Evolutionary conservation across 164 flowering plant genomes (phyloP).

Genomic region (Saururus chinensis): DNA sequence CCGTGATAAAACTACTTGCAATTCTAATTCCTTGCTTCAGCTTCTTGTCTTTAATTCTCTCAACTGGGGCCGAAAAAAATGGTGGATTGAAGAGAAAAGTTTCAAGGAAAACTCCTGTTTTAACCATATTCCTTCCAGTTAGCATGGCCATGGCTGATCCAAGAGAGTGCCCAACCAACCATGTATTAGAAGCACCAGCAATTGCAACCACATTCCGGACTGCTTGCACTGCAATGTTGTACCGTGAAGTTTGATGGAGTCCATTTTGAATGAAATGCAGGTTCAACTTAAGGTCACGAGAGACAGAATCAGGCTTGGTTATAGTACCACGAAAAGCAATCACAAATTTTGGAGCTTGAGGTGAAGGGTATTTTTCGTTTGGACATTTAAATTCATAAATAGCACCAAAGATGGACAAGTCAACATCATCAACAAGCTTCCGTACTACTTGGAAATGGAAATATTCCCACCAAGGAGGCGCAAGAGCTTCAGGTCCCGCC

Average conservation of each 20-base stretch:
- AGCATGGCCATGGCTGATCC: slow-evolving; percentile 85
- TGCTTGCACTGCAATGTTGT: slow-evolving; percentile 55
- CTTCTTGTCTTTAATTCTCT: slow-evolving; percentile 49
- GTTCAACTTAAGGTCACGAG: slow-evolving; percentile 56
- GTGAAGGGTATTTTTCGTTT: not conserved
- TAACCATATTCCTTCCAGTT: slow-evolving; percentile 79
- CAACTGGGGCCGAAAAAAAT: slow-evolving; percentile 62
- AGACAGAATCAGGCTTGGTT: slow-evolving; percentile 42
- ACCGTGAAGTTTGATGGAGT: slow-evolving; percentile 62
- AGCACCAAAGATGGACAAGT: slow-evolving; percentile 70
- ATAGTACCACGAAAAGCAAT: slow-evolving; percentile 86
- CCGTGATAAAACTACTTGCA: slow-evolving; percentile 55
- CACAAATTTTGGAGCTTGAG: slow-evolving; percentile 37
- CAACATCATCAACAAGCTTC: slow-evolving; percentile 56
- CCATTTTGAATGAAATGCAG: slow-evolving; percentile 42
- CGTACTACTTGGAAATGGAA: slow-evolving; percentile 42
- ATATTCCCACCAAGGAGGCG: slow-evolving; percentile 89
- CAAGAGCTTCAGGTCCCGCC: slow-evolving; percentile 48
- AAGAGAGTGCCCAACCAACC: slow-evolving; percentile 90
- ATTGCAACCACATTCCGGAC: slow-evolving; percentile 46
- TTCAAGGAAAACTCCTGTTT: slow-evolving; percentile 41
- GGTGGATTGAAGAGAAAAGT: slow-evolving; percentile 88
- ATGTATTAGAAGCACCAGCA: slow-evolving; percentile 33
- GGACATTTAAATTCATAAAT: slow-evolving; percentile 40
- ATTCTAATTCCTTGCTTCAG: slow-evolving; percentile 56